Evolutionary conservation across 2,329 filamentous ascomycete genomes (phyloP).

Genomic region (Orbilia blumenaviensis): DNA sequence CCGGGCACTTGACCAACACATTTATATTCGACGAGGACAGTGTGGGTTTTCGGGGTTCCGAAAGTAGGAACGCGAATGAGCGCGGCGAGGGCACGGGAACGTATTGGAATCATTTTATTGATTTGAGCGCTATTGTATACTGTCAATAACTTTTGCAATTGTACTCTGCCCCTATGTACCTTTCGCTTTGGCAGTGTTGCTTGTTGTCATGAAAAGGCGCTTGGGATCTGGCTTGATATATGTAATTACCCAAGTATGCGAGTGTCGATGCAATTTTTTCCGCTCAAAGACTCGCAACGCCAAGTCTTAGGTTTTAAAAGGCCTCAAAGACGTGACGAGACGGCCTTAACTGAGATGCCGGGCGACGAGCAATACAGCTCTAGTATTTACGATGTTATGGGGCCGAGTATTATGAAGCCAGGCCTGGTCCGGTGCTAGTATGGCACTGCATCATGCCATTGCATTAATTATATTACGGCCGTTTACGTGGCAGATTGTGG

Average conservation of each 20-base stretch:
- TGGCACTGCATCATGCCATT: slow-evolving; percentile 9
- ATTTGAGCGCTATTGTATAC: slow-evolving; percentile 3
- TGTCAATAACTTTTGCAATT: neutral
- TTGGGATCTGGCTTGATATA: slow-evolving; percentile 9
- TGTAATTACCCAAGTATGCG: slow-evolving; percentile 2
- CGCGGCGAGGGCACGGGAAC: slow-evolving; percentile 5
- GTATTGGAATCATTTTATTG: neutral
- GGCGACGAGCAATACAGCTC: slow-evolving; percentile 1
- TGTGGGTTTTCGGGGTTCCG: neutral
- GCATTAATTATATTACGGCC: neutral
- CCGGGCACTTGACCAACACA: slow-evolving; percentile 3
- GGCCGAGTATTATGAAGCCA: neutral
- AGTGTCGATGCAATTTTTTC: neutral
- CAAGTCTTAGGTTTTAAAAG: neutral
- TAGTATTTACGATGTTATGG: slow-evolving; percentile 4
- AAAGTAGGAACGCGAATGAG: slow-evolving; percentile 14
- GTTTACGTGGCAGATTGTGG: neutral
- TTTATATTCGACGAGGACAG: slow-evolving; percentile 2
- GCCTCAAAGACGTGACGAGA: neutral
- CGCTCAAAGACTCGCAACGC: neutral
- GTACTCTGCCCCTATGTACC: slow-evolving; percentile 10
- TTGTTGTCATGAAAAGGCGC: slow-evolving; percentile 1
- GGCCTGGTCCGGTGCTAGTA: neutral
- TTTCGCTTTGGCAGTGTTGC: slow-evolving; percentile 9
- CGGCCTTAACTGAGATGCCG: neutral